Percentiles rank a stretch among this genome's conserved stretches.
phyloP scores from a whole-genome alignment of 306 rosid genomes.

The Quercus rubra region DNA sequence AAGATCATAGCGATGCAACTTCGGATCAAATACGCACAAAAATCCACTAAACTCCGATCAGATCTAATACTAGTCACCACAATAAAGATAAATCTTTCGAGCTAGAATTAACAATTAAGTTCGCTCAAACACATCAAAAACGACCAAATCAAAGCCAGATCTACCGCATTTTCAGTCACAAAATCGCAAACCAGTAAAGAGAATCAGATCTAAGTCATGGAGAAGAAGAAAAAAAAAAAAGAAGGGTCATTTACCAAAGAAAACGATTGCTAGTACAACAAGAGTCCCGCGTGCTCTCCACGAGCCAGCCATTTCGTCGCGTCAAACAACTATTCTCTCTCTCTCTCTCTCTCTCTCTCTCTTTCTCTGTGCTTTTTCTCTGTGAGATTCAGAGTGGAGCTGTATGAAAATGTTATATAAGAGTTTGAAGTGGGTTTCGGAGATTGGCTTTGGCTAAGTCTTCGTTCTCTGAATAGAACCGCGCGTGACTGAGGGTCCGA shows the following conservation, averaged over 20 bases:
- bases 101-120: too few relatives aligned
- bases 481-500: conserved; percentile 9
- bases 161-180: conserved; percentile 16
- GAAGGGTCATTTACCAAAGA: conserved; percentile 46
- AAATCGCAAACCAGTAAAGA: neutral
- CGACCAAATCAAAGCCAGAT: conserved; percentile 21
- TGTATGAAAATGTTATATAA: too few relatives aligned
- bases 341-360: neutral
- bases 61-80: neutral
- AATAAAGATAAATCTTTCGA: too few relatives aligned
- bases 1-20: neutral
- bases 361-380: neutral
- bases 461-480: neutral
- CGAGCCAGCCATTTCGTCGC: conserved; percentile 61
- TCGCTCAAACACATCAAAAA: neutral
- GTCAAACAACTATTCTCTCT: neutral
- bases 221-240: neutral
- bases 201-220: conserved; percentile 37
- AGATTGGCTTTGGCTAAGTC: neutral
- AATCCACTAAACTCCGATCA: neutral
- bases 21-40: neutral
- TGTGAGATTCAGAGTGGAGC: conserved; percentile 14
- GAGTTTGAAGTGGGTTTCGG: neutral
- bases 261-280: conserved; percentile 59
- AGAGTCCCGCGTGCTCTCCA: conserved; percentile 62